Conservation (phyloP, 2,329 filamentous ascomycete genomes). For the Penicillium sp. region DNA sequence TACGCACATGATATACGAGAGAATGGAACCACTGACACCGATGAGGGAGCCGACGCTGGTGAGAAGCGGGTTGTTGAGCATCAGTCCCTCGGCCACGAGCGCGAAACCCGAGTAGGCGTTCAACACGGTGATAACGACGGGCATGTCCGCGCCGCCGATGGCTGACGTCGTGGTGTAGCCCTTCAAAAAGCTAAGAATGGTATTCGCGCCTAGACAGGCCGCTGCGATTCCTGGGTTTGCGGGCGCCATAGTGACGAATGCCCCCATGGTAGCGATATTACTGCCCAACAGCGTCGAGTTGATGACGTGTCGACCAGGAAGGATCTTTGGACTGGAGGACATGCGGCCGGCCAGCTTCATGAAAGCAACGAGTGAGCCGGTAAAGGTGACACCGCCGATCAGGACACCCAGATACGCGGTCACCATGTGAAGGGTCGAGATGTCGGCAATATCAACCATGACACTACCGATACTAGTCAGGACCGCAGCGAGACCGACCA, state of each 20-base stretch:
- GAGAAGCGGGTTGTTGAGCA: conserved; percentile 83
- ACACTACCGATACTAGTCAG: conserved; percentile 87
- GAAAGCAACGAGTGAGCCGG: conserved; percentile 86
- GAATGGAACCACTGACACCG: conserved; percentile 82
- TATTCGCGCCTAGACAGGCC: conserved; percentile 73
- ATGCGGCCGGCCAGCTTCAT: conserved; percentile 81
- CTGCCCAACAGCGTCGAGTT: conserved; percentile 74
- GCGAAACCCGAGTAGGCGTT: conserved; percentile 92
- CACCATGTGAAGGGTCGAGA: conserved; percentile 79
- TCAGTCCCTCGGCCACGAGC: conserved; percentile 85
- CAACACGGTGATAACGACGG: conserved; percentile 84
- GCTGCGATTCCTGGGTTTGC: conserved; percentile 78
- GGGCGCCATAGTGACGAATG: conserved; percentile 79
- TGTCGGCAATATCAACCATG: conserved; percentile 69
- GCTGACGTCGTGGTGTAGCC: conserved; percentile 85
- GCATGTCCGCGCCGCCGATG: conserved; percentile 94
- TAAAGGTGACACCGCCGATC: conserved; percentile 87
- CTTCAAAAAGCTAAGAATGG: conserved; percentile 77
- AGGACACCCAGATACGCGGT: conserved; percentile 84
- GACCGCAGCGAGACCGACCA: conserved; percentile 85
- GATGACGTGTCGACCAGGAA: conserved; percentile 74
- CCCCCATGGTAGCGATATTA: conserved; percentile 81
- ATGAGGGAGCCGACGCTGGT: conserved; percentile 86
- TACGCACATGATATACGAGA: conserved; percentile 84
- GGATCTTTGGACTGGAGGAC: conserved; percentile 71